A percentile compares a stretch with the other conserved stretches of the same genome.
Conservation (phyloP, 805 yeast species). For the Candida glaebosa region DNA sequence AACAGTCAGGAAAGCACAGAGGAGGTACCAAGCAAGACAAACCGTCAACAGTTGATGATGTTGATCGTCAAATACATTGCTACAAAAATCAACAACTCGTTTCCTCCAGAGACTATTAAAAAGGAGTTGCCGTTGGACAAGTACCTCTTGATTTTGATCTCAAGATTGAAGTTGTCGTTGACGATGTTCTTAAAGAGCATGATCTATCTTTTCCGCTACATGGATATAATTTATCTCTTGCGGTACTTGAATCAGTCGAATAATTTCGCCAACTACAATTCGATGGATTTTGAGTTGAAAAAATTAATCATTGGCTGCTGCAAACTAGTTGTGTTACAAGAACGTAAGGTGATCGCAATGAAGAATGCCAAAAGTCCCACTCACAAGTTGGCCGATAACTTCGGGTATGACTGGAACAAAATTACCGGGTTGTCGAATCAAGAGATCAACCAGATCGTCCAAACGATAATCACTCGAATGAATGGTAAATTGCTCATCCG, state of each 20-base stretch:
- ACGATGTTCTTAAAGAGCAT: constrained; percentile 38
- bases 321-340: constrained; percentile 34
- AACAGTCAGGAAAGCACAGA: neutral
- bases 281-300: constrained; percentile 40
- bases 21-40: neutral
- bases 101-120: constrained; percentile 35
- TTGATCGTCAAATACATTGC: constrained; percentile 41
- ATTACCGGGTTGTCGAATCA: constrained; percentile 35
- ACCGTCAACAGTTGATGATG: constrained; percentile 31
- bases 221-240: constrained; percentile 44
- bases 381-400: constrained; percentile 5
- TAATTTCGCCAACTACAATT: constrained; percentile 40
- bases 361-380: constrained; percentile 1
- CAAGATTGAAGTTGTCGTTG: constrained; percentile 33
- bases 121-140: constrained; percentile 37
- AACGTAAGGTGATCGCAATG: constrained; percentile 15
- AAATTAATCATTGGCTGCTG: constrained; percentile 42
- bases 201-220: constrained; percentile 42
- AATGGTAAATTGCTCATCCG: constrained; percentile 40
- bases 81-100: constrained; percentile 40
- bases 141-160: constrained; percentile 34
- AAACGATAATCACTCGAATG: constrained; percentile 33
- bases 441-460: constrained; percentile 33
- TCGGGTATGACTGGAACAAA: constrained; percentile 26
- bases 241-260: constrained; percentile 44